phyloP scores from a whole-genome alignment of 257 asterid species.

The Buddleja alternifolia region DNA sequence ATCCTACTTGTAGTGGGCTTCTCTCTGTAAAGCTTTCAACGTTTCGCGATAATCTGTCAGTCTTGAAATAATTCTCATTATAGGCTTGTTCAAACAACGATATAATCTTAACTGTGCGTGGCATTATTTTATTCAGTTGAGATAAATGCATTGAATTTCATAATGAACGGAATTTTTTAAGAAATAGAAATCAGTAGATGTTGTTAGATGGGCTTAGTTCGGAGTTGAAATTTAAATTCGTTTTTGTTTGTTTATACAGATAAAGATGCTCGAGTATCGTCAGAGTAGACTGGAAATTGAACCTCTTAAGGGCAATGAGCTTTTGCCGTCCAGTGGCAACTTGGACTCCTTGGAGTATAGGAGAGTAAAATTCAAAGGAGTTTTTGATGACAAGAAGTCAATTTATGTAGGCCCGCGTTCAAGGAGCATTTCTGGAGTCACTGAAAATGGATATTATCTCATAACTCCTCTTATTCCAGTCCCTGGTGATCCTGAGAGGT shows the following conservation, averaged over 20 bases:
- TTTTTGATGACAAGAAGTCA: conserved; percentile 78
- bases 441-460: conserved; percentile 89
- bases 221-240: conserved; percentile 4
- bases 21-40: background rate
- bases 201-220: conserved; percentile 1
- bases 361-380: conserved; percentile 75
- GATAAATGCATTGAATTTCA: conserved; percentile 9
- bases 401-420: conserved; percentile 91
- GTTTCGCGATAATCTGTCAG: background rate
- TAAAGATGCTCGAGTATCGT: conserved; percentile 73
- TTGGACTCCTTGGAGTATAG: conserved; percentile 73
- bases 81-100: background rate
- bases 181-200: conserved; percentile 2
- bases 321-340: conserved; percentile 43
- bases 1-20: too few relatives aligned
- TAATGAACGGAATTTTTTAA: background rate
- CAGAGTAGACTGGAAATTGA: conserved; percentile 64
- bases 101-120: background rate
- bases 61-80: background rate
- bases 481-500: conserved; percentile 72
- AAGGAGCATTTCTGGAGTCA: conserved; percentile 95
- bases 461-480: conserved; percentile 80
- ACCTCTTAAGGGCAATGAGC: conserved; percentile 62
- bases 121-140: conserved; percentile 21
- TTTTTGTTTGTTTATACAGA: conserved; percentile 45